Percentiles rank a stretch among this genome's conserved stretches.
These are phyloP conservation scores for Leersia perrieri DNA, from an alignment of 176 grass and related monocot species.

Conservation along the genomic window DNA sequence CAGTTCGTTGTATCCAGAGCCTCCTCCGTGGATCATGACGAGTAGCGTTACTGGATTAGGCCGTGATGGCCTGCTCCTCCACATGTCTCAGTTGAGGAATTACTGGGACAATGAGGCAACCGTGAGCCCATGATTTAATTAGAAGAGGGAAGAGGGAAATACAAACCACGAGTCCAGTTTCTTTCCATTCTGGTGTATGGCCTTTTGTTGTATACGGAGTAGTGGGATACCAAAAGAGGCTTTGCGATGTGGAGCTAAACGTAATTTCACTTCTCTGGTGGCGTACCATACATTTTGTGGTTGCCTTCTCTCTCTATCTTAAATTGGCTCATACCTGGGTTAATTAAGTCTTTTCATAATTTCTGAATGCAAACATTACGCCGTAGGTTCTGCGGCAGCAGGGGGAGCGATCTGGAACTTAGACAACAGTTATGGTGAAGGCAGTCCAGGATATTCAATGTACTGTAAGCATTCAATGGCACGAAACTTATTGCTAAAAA, in stretches of 20 bases:
- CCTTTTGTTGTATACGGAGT: constrained; percentile 9
- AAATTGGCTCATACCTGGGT: background rate
- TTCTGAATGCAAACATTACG: background rate
- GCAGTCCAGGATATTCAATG: constrained; percentile 33
- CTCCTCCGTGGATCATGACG: constrained; percentile 97
- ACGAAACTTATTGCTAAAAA: background rate
- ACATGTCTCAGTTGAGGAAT: constrained; percentile 87
- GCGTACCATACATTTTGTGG: background rate
- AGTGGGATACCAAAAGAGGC: background rate
- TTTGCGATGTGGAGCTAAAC: background rate
- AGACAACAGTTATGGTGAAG: constrained; percentile 37
- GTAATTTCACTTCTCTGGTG: background rate
- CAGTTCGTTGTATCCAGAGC: constrained; percentile 56
- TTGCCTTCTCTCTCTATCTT: background rate
- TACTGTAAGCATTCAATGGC: constrained; percentile 41
- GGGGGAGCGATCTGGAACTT: constrained; percentile 32
- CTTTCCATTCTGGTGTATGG: background rate
- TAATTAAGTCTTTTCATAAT: constrained; percentile 11
- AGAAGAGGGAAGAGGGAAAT: background rate
- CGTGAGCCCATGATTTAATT: background rate
- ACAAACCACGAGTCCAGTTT: background rate
- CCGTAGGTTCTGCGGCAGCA: background rate
- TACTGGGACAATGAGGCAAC: constrained; percentile 77
- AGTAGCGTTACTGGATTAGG: constrained; percentile 75
- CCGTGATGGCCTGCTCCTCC: constrained; percentile 62